Evolutionary conservation across 768 basidiomycete species (phyloP).

Genomic region (Pisolithus marmoratus): DNA sequence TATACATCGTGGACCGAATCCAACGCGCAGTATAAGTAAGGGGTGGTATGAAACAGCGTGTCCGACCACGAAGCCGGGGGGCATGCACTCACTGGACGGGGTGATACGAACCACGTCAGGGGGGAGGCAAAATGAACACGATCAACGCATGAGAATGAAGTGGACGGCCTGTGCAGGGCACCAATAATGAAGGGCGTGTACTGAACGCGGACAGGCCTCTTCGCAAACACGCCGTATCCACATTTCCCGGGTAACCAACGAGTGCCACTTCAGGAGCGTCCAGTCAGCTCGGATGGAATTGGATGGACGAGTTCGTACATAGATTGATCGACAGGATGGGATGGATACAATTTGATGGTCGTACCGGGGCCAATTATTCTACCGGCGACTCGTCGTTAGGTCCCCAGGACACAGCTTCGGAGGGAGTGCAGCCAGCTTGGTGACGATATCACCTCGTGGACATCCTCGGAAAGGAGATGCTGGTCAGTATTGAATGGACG

Average conservation of each 20-base stretch:
- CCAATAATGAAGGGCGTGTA: not conserved
- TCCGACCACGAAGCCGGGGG: slow-evolving; percentile 9
- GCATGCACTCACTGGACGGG: not conserved
- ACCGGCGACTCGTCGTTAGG: no score
- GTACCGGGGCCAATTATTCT: no score
- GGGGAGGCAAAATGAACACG: not conserved
- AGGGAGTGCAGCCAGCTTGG: not conserved
- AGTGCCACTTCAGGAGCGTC: no score
- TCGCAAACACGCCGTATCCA: slow-evolving; percentile 1
- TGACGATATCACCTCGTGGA: not conserved
- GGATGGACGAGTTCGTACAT: no score
- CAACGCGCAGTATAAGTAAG: not conserved
- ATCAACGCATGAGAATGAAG: not conserved
- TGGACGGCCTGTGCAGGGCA: not conserved
- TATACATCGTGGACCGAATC: not conserved
- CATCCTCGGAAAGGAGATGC: no score
- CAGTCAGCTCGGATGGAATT: no score
- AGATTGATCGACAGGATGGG: no score
- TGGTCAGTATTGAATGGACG: no score
- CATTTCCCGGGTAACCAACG: not conserved
- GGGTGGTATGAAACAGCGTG: slow-evolving; percentile 6
- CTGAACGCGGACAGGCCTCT: not conserved
- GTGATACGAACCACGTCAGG: not conserved
- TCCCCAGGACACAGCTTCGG: not conserved
- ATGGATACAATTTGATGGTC: no score